These are phyloP conservation scores for Beauveria caledonica DNA, from an alignment of 2,329 filamentous ascomycete genomes.

Conservation along the genomic window DNA sequence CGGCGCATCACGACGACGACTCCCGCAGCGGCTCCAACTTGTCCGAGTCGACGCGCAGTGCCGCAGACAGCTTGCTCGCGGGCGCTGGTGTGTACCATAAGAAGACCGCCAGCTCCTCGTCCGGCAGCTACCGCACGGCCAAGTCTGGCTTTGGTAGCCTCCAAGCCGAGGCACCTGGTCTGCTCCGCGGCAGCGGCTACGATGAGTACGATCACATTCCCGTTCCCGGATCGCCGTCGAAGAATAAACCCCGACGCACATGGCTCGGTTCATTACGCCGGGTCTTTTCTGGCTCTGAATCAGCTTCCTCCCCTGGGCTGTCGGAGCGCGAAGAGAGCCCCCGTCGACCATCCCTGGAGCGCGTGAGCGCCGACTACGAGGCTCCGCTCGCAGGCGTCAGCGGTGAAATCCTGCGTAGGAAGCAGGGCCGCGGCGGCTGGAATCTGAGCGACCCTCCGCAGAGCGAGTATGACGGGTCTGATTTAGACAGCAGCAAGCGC, in stretches of 20 bases:
- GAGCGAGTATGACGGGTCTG: neutral
- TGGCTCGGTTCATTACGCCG: slow-evolving; percentile 63
- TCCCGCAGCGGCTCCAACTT: slow-evolving; percentile 48
- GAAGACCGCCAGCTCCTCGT: slow-evolving; percentile 33
- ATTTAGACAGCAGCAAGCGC: slow-evolving; percentile 12
- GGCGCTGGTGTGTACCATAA: slow-evolving; percentile 28
- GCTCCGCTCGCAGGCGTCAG: slow-evolving; percentile 32
- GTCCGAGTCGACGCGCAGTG: slow-evolving; percentile 45
- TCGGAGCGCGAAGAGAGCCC: slow-evolving; percentile 22
- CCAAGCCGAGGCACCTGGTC: slow-evolving; percentile 43
- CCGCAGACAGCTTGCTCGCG: slow-evolving; percentile 32
- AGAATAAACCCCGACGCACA: slow-evolving; percentile 46
- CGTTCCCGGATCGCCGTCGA: slow-evolving; percentile 46
- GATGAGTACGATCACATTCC: slow-evolving; percentile 28
- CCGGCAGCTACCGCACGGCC: slow-evolving; percentile 45
- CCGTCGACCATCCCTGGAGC: slow-evolving; percentile 24
- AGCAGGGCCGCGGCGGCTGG: slow-evolving; percentile 49
- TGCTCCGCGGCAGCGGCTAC: slow-evolving; percentile 25
- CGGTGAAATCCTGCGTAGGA: slow-evolving; percentile 43
- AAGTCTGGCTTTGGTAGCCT: slow-evolving; percentile 43
- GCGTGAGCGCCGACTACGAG: slow-evolving; percentile 36
- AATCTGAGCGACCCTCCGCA: slow-evolving; percentile 25
- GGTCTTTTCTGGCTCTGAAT: slow-evolving; percentile 45
- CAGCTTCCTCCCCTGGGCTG: slow-evolving; percentile 18
- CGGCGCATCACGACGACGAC: slow-evolving; percentile 35